Percentiles rank a stretch among this genome's conserved stretches.
phyloP scores from a whole-genome alignment of 495 filamentous ascomycete species.

The Tuber microsphaerosporum region DNA sequence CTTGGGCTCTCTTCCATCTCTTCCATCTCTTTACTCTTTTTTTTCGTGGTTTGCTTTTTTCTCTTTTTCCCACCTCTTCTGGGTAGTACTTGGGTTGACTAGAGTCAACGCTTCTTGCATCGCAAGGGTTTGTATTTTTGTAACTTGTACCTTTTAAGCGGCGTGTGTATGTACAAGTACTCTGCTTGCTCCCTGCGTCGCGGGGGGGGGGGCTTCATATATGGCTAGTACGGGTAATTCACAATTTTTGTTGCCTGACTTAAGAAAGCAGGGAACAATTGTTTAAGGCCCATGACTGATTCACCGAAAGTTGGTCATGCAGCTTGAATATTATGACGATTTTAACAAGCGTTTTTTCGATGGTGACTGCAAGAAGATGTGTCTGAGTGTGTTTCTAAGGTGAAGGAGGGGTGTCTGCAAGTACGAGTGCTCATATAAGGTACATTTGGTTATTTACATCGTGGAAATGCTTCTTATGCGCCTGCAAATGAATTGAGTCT shows the following conservation, averaged over 20 bases:
- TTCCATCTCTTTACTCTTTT: neutral
- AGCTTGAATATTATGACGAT: neutral
- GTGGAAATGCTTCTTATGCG: neutral
- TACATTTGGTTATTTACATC: neutral
- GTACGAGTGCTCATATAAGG: neutral
- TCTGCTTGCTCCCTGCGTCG: neutral
- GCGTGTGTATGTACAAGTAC: neutral
- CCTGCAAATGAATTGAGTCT: neutral
- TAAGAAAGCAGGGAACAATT: neutral
- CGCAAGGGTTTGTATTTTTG: neutral
- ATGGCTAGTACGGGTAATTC: neutral
- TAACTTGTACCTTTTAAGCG: neutral
- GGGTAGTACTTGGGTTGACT: neutral
- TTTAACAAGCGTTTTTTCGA: neutral
- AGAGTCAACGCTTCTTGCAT: constrained; percentile 1
- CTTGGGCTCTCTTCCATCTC: neutral
- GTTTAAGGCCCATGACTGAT: neutral
- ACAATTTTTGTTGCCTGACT: neutral
- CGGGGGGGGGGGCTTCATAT: neutral
- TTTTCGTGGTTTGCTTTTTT: neutral
- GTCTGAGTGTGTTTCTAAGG: neutral
- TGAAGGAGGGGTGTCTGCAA: neutral
- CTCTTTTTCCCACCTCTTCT: neutral
- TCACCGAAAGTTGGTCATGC: neutral
- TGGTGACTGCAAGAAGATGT: neutral